Base-by-base conservation (phyloP, 202 grass and related monocot genomes). In the Tripidium arundinaceum region DNA sequence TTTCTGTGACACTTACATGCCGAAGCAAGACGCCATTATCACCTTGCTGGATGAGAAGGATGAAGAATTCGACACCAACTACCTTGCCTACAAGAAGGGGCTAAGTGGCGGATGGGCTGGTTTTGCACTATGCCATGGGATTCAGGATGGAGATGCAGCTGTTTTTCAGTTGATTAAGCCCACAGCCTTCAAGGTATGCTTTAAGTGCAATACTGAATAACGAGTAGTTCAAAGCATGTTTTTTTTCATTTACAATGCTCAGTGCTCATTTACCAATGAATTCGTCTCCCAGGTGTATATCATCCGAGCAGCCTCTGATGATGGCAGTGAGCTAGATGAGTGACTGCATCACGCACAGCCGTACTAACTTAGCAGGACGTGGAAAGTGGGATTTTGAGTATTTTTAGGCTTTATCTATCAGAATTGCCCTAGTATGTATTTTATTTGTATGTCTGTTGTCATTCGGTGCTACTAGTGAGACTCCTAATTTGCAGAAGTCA, bases 91-190 rank as follows among this genome's bases (percentile, higher is more conserved):
- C 68, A 92, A 91, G 85, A 90, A 84, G 29, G 92, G 89, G 14
- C 54, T 95, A 38, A 92, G 93, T 68, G 89, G 93, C 61, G 89
- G 93, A 16, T 95, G 89, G 93, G 87, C 81, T 65, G 92, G 87
- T 65, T 95, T 95, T 81, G 87, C 92, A 38, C 64, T 95, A 74
- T 46, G 65, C 75, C 93, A 95, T 85, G 88, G 82, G 49, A 60
- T 95, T 43, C 81, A 68, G 38, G 89, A 92, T 79, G 93, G 93
- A 39, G 87, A 95, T 75, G 72, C 89, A 19, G 66, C 79, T 54
- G 89, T 95, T 61, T 95, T 95, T 70, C 82, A 95, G 8, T 73
- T 95, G 75, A 90, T 95, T 64, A 90, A 95, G 54, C 75, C 93
- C 61, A 88, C 89, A 5, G 82, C 81, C 26, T 87, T 95, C 50